phyloP scores from a whole-genome alignment of 306 rosid genomes.

The Castanopsis chinensis region DNA sequence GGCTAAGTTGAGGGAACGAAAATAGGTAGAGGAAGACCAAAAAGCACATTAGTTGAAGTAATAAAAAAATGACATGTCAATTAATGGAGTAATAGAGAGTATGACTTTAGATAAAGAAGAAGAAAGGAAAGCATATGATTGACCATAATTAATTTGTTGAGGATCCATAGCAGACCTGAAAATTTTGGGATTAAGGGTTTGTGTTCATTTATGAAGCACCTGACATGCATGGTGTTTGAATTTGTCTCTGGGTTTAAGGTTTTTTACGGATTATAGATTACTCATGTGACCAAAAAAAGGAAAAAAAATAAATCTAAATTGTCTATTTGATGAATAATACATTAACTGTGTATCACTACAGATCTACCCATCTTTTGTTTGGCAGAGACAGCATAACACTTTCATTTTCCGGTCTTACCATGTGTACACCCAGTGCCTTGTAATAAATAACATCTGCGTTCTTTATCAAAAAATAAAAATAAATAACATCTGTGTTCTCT shows the following conservation, averaged over 20 bases:
- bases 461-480: not conserved
- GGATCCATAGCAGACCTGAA: too few relatives aligned
- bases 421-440: not conserved
- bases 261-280: not conserved
- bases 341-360: not conserved
- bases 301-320: not conserved
- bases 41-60: too few relatives aligned
- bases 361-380: not conserved
- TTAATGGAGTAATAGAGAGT: too few relatives aligned
- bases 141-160: too few relatives aligned
- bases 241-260: not conserved
- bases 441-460: constrained; percentile 7
- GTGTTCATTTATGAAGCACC: too few relatives aligned
- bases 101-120: too few relatives aligned
- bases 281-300: not conserved
- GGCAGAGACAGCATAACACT: not conserved
- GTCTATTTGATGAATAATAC: not conserved
- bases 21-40: too few relatives aligned
- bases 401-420: not conserved
- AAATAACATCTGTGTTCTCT: constrained; percentile 15
- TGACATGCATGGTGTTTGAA: too few relatives aligned
- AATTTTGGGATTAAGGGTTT: too few relatives aligned
- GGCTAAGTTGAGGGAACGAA: too few relatives aligned
- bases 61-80: too few relatives aligned
- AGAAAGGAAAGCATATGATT: too few relatives aligned